Evolutionary conservation across 345 rosid genomes (phyloP).

Genomic region (Murraya koenigii): DNA sequence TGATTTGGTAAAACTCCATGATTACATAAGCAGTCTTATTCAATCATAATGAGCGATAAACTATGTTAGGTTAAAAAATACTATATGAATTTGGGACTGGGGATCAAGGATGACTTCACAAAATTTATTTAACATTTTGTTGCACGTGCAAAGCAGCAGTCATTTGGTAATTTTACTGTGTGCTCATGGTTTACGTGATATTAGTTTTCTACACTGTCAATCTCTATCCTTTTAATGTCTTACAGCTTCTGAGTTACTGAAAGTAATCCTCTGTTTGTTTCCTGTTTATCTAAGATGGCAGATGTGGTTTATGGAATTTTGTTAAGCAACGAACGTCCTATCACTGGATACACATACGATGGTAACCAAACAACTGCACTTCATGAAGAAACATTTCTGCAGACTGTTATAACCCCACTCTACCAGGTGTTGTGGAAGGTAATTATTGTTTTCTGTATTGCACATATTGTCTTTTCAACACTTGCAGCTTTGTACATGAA

Average conservation of each 20-base stretch:
- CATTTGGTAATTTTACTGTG: neutral
- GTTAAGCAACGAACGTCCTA: conserved; percentile 44
- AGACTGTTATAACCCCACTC: conserved; percentile 71
- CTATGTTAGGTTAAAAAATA: neutral
- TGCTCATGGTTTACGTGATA: neutral
- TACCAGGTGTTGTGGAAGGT: conserved; percentile 74
- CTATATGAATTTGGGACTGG: neutral
- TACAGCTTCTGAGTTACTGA: conserved; percentile 4
- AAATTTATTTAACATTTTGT: neutral
- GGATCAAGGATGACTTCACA: neutral
- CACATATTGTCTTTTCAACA: neutral
- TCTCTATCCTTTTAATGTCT: neutral
- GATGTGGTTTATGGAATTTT: conserved; percentile 55
- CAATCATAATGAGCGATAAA: neutral
- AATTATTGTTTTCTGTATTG: conserved; percentile 15
- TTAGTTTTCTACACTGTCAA: neutral
- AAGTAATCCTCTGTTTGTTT: conserved; percentile 28
- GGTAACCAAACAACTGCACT: conserved; percentile 31
- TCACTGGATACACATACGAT: conserved; percentile 46
- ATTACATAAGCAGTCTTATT: neutral
- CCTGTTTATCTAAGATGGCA: conserved; percentile 67
- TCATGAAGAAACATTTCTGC: conserved; percentile 81
- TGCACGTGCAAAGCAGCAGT: neutral
- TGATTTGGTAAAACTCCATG: neutral
- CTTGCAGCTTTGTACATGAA: conserved; percentile 1